These are phyloP conservation scores for Ganoderma leucocontextum DNA, from an alignment of 1,284 basidiomycete species.

Conservation along the genomic window DNA sequence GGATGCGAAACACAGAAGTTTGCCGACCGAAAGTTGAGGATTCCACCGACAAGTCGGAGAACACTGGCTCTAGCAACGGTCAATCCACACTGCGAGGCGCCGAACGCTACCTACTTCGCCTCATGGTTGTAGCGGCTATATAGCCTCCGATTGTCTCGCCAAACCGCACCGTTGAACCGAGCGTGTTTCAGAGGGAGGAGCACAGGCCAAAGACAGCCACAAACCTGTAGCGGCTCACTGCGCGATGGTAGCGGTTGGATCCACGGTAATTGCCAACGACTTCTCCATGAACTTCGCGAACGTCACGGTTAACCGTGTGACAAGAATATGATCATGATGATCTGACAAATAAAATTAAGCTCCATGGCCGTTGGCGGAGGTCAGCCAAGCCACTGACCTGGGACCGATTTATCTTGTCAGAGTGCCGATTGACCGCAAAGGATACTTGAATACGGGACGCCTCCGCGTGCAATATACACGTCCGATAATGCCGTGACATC, in stretches of 20 bases:
- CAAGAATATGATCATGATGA: slow-evolving; percentile 6
- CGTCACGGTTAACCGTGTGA: neutral
- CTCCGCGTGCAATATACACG: neutral
- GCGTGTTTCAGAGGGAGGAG: neutral
- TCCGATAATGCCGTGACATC: neutral
- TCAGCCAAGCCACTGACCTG: neutral
- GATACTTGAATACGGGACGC: neutral
- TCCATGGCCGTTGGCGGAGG: neutral
- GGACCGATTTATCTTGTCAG: neutral
- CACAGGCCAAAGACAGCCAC: neutral
- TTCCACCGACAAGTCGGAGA: slow-evolving; percentile 1
- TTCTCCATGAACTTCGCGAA: neutral
- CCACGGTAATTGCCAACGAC: neutral
- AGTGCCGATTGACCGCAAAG: neutral
- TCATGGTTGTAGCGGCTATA: neutral
- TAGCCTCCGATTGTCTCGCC: neutral
- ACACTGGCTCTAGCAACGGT: neutral
- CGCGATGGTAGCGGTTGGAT: neutral
- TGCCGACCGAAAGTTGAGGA: neutral
- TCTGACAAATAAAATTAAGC: slow-evolving; percentile 22
- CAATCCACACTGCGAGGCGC: neutral
- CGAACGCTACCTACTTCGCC: neutral
- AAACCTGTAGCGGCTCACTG: neutral
- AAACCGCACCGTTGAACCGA: neutral
- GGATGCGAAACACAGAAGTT: neutral